Percentiles rank a stretch among this genome's conserved stretches.
Evolutionary conservation across 768 basidiomycete species (phyloP).

Genomic region (Exsudoporus frostii): DNA sequence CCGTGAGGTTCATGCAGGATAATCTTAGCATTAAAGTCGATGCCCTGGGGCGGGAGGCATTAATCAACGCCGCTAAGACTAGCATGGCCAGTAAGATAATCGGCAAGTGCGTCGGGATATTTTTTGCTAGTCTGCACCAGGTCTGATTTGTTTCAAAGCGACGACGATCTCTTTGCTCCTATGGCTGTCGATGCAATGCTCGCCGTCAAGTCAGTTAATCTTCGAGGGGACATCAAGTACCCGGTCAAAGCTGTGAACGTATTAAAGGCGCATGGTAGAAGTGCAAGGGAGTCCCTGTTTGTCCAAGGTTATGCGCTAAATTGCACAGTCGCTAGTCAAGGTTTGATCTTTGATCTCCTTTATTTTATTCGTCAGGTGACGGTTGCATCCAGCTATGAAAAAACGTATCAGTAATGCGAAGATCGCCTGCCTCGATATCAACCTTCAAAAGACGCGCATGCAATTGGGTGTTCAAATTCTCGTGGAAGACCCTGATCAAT

Average conservation of each 20-base stretch:
- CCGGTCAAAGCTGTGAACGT: slow-evolving; percentile 99
- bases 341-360: slow-evolving; percentile 41
- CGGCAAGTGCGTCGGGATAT: slow-evolving; percentile 68
- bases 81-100: slow-evolving; percentile 99
- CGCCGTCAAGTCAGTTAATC: slow-evolving; percentile 91
- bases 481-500: slow-evolving; percentile 92
- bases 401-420: slow-evolving; percentile 90
- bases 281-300: slow-evolving; percentile 90
- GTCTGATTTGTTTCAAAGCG: slow-evolving; percentile 46
- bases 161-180: slow-evolving; percentile 96
- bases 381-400: slow-evolving; percentile 78
- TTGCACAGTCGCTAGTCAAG: slow-evolving; percentile 98
- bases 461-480: slow-evolving; percentile 96
- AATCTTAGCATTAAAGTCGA: slow-evolving; percentile 96
- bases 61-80: slow-evolving; percentile 96
- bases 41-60: slow-evolving; percentile 81
- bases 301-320: slow-evolving; percentile 97
- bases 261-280: slow-evolving; percentile 95
- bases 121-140: background rate
- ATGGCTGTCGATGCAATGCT: slow-evolving; percentile 99
- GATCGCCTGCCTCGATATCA: slow-evolving; percentile 98
- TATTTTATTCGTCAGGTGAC: slow-evolving; percentile 1
- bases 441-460: slow-evolving; percentile 95
- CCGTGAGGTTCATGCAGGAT: slow-evolving; percentile 97
- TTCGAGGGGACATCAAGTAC: slow-evolving; percentile 95